A percentile compares a stretch with the other conserved stretches of the same genome.
Conservation (phyloP, 306 rosid genomes). For the Vigna unguiculata region DNA sequence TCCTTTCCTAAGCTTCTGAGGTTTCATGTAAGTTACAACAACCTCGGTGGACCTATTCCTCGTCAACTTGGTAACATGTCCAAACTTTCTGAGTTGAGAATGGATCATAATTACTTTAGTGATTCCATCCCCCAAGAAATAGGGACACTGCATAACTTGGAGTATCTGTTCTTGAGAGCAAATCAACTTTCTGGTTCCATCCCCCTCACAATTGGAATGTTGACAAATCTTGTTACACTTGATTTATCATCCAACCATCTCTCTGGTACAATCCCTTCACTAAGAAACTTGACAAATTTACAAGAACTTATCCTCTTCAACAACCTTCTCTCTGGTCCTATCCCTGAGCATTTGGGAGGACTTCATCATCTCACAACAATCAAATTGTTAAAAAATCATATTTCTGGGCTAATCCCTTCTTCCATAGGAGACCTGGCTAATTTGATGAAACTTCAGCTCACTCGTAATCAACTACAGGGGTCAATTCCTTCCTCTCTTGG, state of each 20-base stretch:
- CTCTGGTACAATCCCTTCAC: conserved; percentile 45
- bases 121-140: conserved; percentile 45
- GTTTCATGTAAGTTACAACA: conserved; percentile 35
- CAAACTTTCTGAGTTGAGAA: conserved; percentile 25
- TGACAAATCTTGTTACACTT: conserved; percentile 37
- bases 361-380: conserved; percentile 32
- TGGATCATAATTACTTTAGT: conserved; percentile 6
- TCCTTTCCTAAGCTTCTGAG: conserved; percentile 41
- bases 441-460: conserved; percentile 27
- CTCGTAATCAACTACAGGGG: conserved; percentile 7
- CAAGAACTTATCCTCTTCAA: conserved; percentile 8
- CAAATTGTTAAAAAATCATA: neutral
- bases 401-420: conserved; percentile 41
- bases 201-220: conserved; percentile 41
- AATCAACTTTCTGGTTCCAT: conserved; percentile 32
- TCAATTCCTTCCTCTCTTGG: conserved; percentile 49
- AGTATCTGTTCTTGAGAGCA: neutral
- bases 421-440: conserved; percentile 43
- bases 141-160: conserved; percentile 19
- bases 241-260: conserved; percentile 38
- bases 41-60: conserved; percentile 39
- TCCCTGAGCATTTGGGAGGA: conserved; percentile 42
- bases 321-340: conserved; percentile 39
- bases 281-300: conserved; percentile 34
- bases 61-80: conserved; percentile 40